Conservation (phyloP, 306 rosid species). For the Mucuna pruriens region DNA sequence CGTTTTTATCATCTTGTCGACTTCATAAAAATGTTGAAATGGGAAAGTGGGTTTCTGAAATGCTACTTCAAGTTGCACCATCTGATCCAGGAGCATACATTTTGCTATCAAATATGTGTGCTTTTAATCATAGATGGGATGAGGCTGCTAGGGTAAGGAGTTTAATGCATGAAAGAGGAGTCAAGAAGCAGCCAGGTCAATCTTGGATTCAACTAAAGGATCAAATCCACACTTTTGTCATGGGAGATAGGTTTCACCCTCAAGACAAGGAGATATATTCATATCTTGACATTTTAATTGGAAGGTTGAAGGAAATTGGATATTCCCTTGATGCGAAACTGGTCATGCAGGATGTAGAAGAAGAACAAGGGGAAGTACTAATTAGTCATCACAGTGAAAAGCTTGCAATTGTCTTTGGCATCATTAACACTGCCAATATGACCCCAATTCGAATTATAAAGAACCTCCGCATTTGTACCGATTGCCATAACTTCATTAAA, state of each 20-base stretch:
- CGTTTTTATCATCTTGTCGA: conserved; percentile 75
- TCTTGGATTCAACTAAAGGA: conserved; percentile 83
- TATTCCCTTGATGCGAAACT: conserved; percentile 55
- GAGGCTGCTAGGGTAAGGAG: conserved; percentile 73
- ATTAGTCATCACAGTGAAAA: conserved; percentile 82
- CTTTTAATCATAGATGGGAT: conserved; percentile 65
- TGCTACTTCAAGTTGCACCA: conserved; percentile 64
- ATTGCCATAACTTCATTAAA: conserved; percentile 78
- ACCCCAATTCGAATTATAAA: conserved; percentile 74
- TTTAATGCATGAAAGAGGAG: conserved; percentile 73
- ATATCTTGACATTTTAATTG: conserved; percentile 59
- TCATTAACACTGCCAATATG: conserved; percentile 51
- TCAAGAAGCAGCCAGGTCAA: conserved; percentile 77
- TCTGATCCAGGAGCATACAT: conserved; percentile 71
- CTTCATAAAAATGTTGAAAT: conserved; percentile 68
- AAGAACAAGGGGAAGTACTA: conserved; percentile 75
- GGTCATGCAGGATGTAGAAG: conserved; percentile 81
- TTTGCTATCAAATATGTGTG: conserved; percentile 71
- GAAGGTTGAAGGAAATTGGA: conserved; percentile 78
- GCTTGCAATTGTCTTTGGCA: conserved; percentile 65
- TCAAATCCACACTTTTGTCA: conserved; percentile 64
- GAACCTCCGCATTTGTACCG: conserved; percentile 70
- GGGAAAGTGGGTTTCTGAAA: conserved; percentile 77
- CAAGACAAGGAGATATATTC: conserved; percentile 55
- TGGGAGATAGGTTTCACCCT: conserved; percentile 69